Conservation (phyloP, 169 alveolate species). For the Hepatocystis sp. region DNA sequence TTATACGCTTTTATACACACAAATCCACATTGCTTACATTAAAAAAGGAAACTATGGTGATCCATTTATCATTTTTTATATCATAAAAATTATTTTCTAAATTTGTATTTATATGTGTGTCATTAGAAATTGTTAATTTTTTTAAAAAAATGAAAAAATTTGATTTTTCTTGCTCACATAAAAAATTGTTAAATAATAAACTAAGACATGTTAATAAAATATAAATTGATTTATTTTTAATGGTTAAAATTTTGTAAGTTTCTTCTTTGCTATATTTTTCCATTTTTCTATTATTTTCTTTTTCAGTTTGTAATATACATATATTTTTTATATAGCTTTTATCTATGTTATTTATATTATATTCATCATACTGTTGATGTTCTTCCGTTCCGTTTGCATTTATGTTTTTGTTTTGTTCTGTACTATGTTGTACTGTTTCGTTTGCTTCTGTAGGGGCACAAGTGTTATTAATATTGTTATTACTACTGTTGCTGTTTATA, state of each 20-base stretch:
- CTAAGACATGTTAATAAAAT: conserved; percentile 46
- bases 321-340: conserved; percentile 66
- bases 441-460: too few relatives aligned
- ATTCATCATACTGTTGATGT: conserved; percentile 22
- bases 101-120: conserved; percentile 8
- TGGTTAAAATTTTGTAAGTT: conserved; percentile 27
- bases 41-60: conserved; percentile 20
- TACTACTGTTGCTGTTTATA: too few relatives aligned
- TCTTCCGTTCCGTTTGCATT: conserved; percentile 3
- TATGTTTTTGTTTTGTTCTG: conserved; percentile 1
- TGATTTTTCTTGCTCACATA: conserved; percentile 37
- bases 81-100: conserved; percentile 18
- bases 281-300: conserved; percentile 47
- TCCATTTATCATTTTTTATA: conserved; percentile 49
- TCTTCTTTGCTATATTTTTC: conserved; percentile 48
- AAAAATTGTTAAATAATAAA: conserved; percentile 50
- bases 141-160: conserved; percentile 35
- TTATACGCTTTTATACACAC: neutral
- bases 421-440: too few relatives aligned
- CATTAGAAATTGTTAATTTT: conserved; percentile 24
- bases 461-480: too few relatives aligned
- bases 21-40: conserved; percentile 5
- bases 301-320: conserved; percentile 56
- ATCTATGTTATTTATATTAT: conserved; percentile 48
- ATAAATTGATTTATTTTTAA: conserved; percentile 32